Evolutionary conservation across 1,139 yeast species (phyloP).

Genomic region (Meyerozyma athensensis): DNA sequence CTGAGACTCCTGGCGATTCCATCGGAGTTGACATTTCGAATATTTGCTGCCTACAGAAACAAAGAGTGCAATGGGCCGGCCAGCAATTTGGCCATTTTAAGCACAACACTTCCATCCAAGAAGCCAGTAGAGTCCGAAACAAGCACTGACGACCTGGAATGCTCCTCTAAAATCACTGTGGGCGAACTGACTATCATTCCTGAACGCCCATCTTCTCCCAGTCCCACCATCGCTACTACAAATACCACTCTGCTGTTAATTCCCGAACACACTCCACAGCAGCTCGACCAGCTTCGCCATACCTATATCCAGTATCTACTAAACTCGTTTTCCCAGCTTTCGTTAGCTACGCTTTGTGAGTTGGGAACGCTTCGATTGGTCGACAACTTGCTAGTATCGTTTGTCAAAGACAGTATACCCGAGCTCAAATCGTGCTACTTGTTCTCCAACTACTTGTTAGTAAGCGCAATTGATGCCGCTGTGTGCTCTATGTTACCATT

Average conservation of each 20-base stretch:
- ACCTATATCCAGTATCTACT: slow-evolving; percentile 26
- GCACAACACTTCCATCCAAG: neutral
- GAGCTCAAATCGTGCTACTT: slow-evolving; percentile 21
- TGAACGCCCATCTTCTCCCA: slow-evolving; percentile 13
- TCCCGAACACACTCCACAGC: slow-evolving; percentile 14
- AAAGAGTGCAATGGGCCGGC: neutral
- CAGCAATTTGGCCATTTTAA: neutral
- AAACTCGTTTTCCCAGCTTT: slow-evolving; percentile 19
- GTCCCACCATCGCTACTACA: slow-evolving; percentile 14
- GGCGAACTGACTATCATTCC: neutral
- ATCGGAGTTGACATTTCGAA: neutral
- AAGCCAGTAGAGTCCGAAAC: neutral
- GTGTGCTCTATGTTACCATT: slow-evolving; percentile 13
- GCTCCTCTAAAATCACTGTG: neutral
- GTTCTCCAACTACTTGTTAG: slow-evolving; percentile 29
- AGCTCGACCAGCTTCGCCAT: slow-evolving; percentile 25
- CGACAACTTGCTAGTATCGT: slow-evolving; percentile 25
- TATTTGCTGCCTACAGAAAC: neutral
- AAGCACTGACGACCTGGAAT: neutral
- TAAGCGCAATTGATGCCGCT: slow-evolving; percentile 16
- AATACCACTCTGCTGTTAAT: slow-evolving; percentile 16
- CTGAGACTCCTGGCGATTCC: slow-evolving; percentile 6
- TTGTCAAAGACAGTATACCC: slow-evolving; percentile 7
- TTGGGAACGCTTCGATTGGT: slow-evolving; percentile 37
- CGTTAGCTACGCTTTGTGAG: slow-evolving; percentile 22